These are phyloP conservation scores for Blastobotrys mokoenaii DNA, from an alignment of 805 yeast genomes.

Conservation along the genomic window DNA sequence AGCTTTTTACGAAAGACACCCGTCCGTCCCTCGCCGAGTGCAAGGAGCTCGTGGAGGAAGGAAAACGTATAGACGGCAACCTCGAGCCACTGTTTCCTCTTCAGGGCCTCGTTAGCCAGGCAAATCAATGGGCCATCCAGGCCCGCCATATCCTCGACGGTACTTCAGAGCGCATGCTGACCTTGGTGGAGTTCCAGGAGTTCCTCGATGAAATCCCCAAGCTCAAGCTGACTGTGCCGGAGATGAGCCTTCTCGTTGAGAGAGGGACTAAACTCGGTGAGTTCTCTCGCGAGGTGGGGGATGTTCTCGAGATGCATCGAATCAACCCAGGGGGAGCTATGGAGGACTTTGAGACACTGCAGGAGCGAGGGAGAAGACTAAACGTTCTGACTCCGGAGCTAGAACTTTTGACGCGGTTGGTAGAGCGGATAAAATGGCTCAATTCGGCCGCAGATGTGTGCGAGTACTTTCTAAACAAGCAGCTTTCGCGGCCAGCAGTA, in stretches of 20 bases:
- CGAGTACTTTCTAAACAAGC: background rate
- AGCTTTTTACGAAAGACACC: constrained; percentile 32
- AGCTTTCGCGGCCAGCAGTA: too few relatives aligned
- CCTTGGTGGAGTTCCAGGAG: constrained; percentile 29
- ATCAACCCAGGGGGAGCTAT: constrained; percentile 24
- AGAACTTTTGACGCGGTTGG: constrained; percentile 33
- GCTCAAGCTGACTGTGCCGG: constrained; percentile 46
- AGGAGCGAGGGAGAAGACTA: constrained; percentile 50
- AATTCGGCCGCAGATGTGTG: constrained; percentile 20
- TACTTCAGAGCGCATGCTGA: constrained; percentile 7
- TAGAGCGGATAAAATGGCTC: constrained; percentile 35
- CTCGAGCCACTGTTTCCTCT: constrained; percentile 34
- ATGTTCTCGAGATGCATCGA: constrained; percentile 27
- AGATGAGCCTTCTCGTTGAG: constrained; percentile 50
- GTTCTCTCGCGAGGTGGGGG: constrained; percentile 41
- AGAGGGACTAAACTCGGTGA: constrained; percentile 43
- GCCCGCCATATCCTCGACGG: constrained; percentile 30
- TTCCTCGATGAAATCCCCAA: constrained; percentile 41
- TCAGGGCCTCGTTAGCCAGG: constrained; percentile 34
- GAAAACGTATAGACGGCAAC: constrained; percentile 41
- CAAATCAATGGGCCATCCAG: constrained; percentile 45
- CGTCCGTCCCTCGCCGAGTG: constrained; percentile 42
- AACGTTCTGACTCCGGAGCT: constrained; percentile 48
- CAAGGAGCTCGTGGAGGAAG: constrained; percentile 41
- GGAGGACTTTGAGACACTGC: constrained; percentile 44